These are phyloP conservation scores for Miscanthus lutarioriparius DNA, from an alignment of 176 grass and related monocot species.

Conservation along the genomic window DNA sequence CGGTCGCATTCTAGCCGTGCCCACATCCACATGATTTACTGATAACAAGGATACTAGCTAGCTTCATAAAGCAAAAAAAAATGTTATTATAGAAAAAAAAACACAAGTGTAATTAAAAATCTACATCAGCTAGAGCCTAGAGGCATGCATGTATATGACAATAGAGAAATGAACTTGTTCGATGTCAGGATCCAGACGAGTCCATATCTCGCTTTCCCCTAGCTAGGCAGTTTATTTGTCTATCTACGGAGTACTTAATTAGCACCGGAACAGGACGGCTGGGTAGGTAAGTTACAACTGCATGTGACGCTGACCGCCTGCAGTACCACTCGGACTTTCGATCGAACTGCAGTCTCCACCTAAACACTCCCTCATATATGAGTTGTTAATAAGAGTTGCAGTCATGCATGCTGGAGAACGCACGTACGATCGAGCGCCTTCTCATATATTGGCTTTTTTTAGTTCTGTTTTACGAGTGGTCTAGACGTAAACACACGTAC, in stretches of 20 bases:
- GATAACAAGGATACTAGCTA: too few relatives aligned
- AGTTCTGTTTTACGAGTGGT: neutral
- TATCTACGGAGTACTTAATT: neutral
- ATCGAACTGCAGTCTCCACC: neutral
- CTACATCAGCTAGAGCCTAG: neutral
- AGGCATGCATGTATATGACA: neutral
- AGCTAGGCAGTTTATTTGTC: neutral
- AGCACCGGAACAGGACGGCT: neutral
- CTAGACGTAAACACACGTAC: neutral
- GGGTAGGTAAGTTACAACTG: conserved; percentile 38
- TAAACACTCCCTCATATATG: neutral
- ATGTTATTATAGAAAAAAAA: neutral
- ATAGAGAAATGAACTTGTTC: neutral
- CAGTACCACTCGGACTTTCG: neutral
- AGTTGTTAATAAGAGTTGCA: neutral
- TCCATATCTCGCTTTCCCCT: conserved; percentile 26
- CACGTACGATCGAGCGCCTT: neutral
- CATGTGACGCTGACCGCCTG: conserved; percentile 27
- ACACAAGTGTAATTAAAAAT: neutral
- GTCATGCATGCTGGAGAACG: neutral
- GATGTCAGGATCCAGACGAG: neutral
- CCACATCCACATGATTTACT: neutral
- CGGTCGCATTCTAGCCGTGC: neutral
- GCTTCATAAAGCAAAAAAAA: neutral
- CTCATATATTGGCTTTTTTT: neutral